These are phyloP conservation scores for Hymenoscyphus salicellus DNA, from an alignment of 2,329 filamentous ascomycete species.

Conservation along the genomic window DNA sequence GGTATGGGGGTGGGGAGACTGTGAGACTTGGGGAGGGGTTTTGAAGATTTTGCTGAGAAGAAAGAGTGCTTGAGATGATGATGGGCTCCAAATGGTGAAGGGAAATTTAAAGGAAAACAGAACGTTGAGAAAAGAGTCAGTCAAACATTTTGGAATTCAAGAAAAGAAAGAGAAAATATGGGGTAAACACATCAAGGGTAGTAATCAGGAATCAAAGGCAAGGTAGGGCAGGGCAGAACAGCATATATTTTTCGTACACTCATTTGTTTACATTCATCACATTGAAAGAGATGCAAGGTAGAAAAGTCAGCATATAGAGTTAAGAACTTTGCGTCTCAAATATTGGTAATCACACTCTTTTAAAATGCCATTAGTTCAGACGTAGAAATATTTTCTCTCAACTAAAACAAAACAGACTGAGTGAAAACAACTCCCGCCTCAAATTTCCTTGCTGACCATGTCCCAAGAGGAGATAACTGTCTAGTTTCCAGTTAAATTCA, in stretches of 20 bases:
- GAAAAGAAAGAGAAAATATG: too few species aligned
- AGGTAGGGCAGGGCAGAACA: not conserved
- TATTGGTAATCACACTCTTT: too few species aligned
- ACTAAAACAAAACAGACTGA: too few species aligned
- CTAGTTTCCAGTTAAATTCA: too few species aligned
- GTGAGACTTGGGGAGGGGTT: conserved; percentile 63
- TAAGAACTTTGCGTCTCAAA: not conserved
- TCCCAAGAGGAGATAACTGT: too few species aligned
- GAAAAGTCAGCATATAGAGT: not conserved
- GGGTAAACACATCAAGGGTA: too few species aligned
- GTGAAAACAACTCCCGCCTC: too few species aligned
- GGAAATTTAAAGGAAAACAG: not conserved
- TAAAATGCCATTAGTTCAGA: too few species aligned
- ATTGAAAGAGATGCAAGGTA: not conserved
- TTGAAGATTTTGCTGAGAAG: conserved; percentile 30
- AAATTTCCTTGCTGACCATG: too few species aligned
- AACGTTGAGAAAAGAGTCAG: not conserved
- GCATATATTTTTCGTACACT: not conserved
- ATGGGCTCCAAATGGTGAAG: not conserved
- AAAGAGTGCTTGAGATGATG: not conserved
- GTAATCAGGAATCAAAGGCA: not conserved
- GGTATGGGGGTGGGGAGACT: conserved; percentile 82
- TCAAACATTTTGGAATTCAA: too few species aligned
- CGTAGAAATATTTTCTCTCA: too few species aligned
- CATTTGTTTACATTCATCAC: not conserved